Base-by-base conservation (phyloP, 2,329 filamentous ascomycete genomes). In the Didymella sp. region DNA sequence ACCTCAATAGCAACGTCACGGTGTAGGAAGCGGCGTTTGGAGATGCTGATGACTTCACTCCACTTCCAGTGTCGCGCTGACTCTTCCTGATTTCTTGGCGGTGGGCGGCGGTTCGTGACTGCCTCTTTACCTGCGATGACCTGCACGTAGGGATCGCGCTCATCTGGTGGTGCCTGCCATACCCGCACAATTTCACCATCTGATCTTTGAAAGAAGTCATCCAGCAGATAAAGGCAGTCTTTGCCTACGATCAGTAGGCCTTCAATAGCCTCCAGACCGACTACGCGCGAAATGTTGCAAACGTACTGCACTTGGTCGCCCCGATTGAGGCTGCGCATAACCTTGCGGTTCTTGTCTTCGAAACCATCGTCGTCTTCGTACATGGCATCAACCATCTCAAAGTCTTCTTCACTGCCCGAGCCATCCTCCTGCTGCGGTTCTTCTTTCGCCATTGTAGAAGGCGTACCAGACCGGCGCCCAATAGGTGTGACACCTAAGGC, bases 111-210 rank as follows among this genome's bases (percentile, higher is more conserved):
- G 25, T 70, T 74, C 73, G 86, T 78, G 78, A 85, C 71, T 72
- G 88, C 79, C 81, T 92, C 78, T 82, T 90, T 85, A 22, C 89
- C 90, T 4, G 92, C 89, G 62, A 99, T 96, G 74, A 98, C 94
- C 69, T 96, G 91, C 17, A 96, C 89, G 73, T 97, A 99, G 0
- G 92, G 92, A 69, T 99, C 95, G 21, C 95, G 88, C 76, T 99
- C 96, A 64, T 98, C 93, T 1, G 85, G 81, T 0, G 94, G 92
- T 2, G 95, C 96, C 76, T 98, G 92, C 86, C 91, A 94, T 8
- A 96, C 93, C 68, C 96, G 94, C 57, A 99, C 91, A 70, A 99
- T 97, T 73, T 99, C 96, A 12, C 94, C 94, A 70, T 97, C 95
- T 2, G 90, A 88, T 61, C 94, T 87, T 71, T 98, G 94, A 73